Percentiles rank a stretch among this genome's conserved stretches.
Evolutionary conservation across 257 asterid species (phyloP).

Genomic region (Nicotiana tabacum): DNA sequence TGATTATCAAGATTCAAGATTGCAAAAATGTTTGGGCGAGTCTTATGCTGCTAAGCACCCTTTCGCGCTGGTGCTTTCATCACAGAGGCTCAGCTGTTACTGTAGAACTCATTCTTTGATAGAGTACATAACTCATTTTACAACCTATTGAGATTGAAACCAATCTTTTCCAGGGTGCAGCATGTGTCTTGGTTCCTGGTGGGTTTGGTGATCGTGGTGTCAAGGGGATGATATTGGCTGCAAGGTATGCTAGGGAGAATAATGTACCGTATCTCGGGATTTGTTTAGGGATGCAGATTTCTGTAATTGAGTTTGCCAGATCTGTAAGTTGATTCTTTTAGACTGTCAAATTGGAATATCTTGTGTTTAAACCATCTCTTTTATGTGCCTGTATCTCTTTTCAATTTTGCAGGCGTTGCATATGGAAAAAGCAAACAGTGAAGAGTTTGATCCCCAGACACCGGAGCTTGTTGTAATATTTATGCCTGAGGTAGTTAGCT

Average conservation of each 20-base stretch:
- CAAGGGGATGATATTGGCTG: conserved; percentile 94
- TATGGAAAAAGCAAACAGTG: conserved; percentile 72
- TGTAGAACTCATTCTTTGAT: neutral
- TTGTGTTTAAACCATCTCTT: neutral
- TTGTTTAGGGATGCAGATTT: conserved; percentile 97
- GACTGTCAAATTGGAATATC: neutral
- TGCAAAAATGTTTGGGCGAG: neutral
- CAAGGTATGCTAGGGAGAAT: conserved; percentile 90
- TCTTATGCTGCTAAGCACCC: neutral
- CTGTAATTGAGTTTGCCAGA: conserved; percentile 89
- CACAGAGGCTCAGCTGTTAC: neutral
- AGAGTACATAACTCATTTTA: neutral
- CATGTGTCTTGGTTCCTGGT: conserved; percentile 96
- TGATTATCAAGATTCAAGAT: neutral
- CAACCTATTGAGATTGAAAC: neutral
- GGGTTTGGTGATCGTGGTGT: conserved; percentile 99
- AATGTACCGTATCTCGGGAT: conserved; percentile 86
- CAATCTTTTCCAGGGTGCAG: conserved; percentile 53
- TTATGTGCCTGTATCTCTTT: neutral
- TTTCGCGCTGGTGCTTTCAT: neutral
- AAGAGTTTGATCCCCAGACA: conserved; percentile 70
- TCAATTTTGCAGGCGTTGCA: conserved; percentile 50
- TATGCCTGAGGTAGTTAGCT: conserved; percentile 88
- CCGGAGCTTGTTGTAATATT: conserved; percentile 77
- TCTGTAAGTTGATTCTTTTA: conserved; percentile 49